These are phyloP conservation scores for Exophiala spinifera DNA, from an alignment of 2,329 filamentous ascomycete species.

Conservation along the genomic window DNA sequence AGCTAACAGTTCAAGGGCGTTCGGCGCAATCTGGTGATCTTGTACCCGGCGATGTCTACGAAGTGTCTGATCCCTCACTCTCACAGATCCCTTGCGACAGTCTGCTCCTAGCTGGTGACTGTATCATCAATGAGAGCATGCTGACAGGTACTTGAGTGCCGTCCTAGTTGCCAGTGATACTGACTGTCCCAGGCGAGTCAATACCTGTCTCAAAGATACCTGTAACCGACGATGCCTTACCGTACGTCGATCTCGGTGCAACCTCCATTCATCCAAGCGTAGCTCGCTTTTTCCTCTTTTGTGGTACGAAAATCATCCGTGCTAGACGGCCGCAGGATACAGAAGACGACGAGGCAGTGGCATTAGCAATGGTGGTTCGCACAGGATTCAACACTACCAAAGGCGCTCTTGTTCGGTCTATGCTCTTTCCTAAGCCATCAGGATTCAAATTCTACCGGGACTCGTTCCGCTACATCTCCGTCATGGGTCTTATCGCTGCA, in stretches of 20 bases:
- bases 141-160: conserved; percentile 60
- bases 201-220: conserved; percentile 93
- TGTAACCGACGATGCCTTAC: conserved; percentile 75
- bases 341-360: conserved; percentile 81
- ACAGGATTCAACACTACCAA: conserved; percentile 98
- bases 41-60: conserved; percentile 93
- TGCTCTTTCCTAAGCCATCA: conserved; percentile 97
- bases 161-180: not conserved
- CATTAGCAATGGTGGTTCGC: conserved; percentile 84
- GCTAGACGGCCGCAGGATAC: conserved; percentile 84
- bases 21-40: conserved; percentile 82
- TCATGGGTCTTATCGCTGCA: conserved; percentile 84
- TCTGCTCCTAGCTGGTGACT: conserved; percentile 85
- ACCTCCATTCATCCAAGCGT: conserved; percentile 79
- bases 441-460: conserved; percentile 98
- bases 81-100: conserved; percentile 90
- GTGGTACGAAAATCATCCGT: conserved; percentile 91
- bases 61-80: conserved; percentile 89
- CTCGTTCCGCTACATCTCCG: conserved; percentile 94
- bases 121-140: conserved; percentile 99
- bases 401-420: conserved; percentile 88
- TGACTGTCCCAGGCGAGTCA: conserved; percentile 65
- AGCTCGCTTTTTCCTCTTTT: conserved; percentile 87
- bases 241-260: conserved; percentile 70
- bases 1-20: conserved; percentile 57